These are phyloP conservation scores for Hygrophila difformis DNA, from an alignment of 257 asterid genomes.

Conservation along the genomic window DNA sequence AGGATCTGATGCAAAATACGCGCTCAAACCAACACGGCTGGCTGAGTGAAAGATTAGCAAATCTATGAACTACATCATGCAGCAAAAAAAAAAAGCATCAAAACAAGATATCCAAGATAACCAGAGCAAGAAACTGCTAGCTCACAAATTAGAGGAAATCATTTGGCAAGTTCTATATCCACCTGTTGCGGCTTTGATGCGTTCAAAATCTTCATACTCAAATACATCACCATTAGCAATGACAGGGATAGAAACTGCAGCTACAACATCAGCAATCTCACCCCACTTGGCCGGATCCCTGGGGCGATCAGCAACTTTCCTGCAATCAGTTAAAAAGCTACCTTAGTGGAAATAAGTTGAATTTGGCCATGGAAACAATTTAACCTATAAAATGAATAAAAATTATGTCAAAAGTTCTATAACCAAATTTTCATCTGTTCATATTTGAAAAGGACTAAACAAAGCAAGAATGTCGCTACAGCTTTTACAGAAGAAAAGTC, in stretches of 20 bases:
- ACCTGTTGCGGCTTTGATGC: conserved; percentile 79
- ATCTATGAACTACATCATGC: too few species aligned
- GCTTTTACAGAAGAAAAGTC: too few species aligned
- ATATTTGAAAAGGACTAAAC: too few species aligned
- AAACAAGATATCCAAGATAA: too few species aligned
- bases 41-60: neutral
- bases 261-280: conserved; percentile 83
- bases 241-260: conserved; percentile 84
- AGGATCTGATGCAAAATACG: neutral
- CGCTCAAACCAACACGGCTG: conserved; percentile 2
- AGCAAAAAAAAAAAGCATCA: too few species aligned
- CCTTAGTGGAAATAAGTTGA: conserved; percentile 3
- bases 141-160: too few species aligned
- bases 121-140: conserved; percentile 1
- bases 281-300: conserved; percentile 95
- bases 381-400: conserved; percentile 6
- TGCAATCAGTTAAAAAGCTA: conserved; percentile 18
- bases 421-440: neutral
- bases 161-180: conserved; percentile 5
- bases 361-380: neutral
- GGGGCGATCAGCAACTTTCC: conserved; percentile 93
- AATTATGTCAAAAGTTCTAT: neutral
- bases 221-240: conserved; percentile 95
- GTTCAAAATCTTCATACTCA: conserved; percentile 73
- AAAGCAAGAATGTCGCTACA: neutral